Evolutionary conservation across 1,139 yeast species (phyloP).

Genomic region (Meyerozyma smithsonii): DNA sequence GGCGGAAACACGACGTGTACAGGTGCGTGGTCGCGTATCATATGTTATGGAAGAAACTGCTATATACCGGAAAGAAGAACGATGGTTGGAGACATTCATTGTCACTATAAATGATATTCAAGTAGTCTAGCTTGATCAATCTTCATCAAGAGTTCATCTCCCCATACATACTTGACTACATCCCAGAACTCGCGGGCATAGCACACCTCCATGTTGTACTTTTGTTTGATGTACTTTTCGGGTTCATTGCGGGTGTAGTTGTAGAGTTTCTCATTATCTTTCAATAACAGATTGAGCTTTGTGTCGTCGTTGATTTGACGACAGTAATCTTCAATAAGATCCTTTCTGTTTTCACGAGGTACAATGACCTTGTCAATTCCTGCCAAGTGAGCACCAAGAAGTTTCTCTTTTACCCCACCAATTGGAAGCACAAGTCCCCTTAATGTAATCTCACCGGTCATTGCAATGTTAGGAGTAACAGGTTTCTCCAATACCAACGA

Average conservation of each 20-base stretch:
- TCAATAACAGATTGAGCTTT: constrained; percentile 31
- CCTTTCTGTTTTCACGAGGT: constrained; percentile 69
- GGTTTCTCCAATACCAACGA: constrained; percentile 67
- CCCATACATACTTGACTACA: constrained; percentile 68
- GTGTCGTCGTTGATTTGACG: constrained; percentile 4
- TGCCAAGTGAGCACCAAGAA: constrained; percentile 78
- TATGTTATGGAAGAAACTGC: no score
- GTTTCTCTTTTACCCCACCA: constrained; percentile 84
- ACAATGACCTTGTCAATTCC: constrained; percentile 58
- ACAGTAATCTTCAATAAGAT: constrained; percentile 56
- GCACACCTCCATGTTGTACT: constrained; percentile 50
- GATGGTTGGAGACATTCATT: neutral
- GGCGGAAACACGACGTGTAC: constrained; percentile 1
- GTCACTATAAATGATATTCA: constrained; percentile 32
- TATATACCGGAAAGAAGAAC: neutral
- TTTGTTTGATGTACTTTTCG: constrained; percentile 43
- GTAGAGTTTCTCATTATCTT: constrained; percentile 28
- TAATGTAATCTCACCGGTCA: constrained; percentile 92
- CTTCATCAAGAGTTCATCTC: constrained; percentile 31
- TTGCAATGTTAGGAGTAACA: constrained; percentile 67
- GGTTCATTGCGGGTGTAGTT: constrained; percentile 35
- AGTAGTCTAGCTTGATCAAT: constrained; percentile 27
- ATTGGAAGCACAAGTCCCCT: constrained; percentile 84
- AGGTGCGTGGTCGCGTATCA: no score
- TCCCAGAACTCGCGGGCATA: constrained; percentile 81